A percentile compares a stretch with the other conserved stretches of the same genome.
phyloP scores from a whole-genome alignment of 345 rosid genomes.

The Euphorbia peplus region DNA sequence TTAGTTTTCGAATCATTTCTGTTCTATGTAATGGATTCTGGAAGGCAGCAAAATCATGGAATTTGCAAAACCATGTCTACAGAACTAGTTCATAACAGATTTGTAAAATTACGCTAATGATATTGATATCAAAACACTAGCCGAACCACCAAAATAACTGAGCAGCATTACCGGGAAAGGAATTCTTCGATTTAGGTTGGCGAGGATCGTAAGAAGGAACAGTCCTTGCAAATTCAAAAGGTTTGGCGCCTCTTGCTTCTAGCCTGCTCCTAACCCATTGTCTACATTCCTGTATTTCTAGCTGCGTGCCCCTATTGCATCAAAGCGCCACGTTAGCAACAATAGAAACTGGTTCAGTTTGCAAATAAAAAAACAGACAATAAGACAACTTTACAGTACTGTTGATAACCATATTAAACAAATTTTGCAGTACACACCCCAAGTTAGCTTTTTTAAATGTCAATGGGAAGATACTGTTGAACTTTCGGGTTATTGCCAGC shows the following conservation, averaged over 20 bases:
- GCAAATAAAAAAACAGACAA: background rate
- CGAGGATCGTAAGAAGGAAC: conserved; percentile 57
- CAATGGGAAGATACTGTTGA: conserved; percentile 68
- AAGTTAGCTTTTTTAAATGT: conserved; percentile 45
- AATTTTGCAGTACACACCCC: conserved; percentile 33
- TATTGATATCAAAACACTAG: background rate
- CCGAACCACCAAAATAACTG: background rate
- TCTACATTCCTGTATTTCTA: conserved; percentile 57
- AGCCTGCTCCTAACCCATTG: conserved; percentile 65
- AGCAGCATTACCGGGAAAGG: conserved; percentile 33
- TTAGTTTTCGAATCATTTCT: too few relatives aligned
- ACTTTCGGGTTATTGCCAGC: conserved; percentile 63
- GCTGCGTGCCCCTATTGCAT: conserved; percentile 38
- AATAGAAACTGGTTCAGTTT: background rate
- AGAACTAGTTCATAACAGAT: too few relatives aligned
- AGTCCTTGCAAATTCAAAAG: conserved; percentile 67
- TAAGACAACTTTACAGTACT: background rate
- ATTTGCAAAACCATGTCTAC: background rate
- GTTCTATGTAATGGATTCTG: background rate
- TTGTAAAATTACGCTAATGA: too few relatives aligned
- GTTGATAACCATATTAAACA: background rate
- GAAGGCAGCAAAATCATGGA: background rate
- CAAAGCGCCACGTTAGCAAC: conserved; percentile 9
- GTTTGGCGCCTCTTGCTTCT: conserved; percentile 58
- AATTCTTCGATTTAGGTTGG: conserved; percentile 28